A percentile compares a stretch with the other conserved stretches of the same genome.
Evolutionary conservation across 2,329 filamentous ascomycete genomes (phyloP).

Genomic region (Colletotrichum costaricense): DNA sequence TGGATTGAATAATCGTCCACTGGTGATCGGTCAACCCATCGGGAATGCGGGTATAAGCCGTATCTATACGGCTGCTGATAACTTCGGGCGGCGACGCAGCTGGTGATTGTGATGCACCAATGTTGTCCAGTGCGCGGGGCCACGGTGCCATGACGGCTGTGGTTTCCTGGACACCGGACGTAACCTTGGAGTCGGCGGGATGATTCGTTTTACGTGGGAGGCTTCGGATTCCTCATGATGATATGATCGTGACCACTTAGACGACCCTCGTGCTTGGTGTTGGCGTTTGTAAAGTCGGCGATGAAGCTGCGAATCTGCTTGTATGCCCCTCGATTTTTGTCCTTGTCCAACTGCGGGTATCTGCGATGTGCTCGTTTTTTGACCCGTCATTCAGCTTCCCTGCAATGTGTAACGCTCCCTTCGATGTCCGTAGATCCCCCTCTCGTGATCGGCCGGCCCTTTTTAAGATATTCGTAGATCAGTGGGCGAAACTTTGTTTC

Average conservation of each 20-base stretch:
- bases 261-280: background rate
- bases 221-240: constrained; percentile 35
- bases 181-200: constrained; percentile 2
- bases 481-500: background rate
- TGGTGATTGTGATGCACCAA: constrained; percentile 7
- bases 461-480: background rate
- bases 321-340: background rate
- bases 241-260: constrained; percentile 1
- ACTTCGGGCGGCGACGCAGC: constrained; percentile 1
- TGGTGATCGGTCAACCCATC: constrained; percentile 27
- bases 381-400: background rate
- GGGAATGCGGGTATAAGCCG: constrained; percentile 22
- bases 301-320: background rate
- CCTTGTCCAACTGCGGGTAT: background rate
- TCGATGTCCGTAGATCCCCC: background rate
- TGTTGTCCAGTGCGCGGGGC: constrained; percentile 10
- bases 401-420: background rate
- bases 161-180: constrained; percentile 8
- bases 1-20: constrained; percentile 32
- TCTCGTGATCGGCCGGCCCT: background rate
- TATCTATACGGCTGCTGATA: background rate
- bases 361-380: background rate
- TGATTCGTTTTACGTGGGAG: constrained; percentile 26
- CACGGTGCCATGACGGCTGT: constrained; percentile 31
- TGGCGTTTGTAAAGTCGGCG: background rate